Percentiles rank a stretch among this genome's conserved stretches.
Conservation (phyloP, 164 flowering plant species). For the Umbellularia californica region DNA sequence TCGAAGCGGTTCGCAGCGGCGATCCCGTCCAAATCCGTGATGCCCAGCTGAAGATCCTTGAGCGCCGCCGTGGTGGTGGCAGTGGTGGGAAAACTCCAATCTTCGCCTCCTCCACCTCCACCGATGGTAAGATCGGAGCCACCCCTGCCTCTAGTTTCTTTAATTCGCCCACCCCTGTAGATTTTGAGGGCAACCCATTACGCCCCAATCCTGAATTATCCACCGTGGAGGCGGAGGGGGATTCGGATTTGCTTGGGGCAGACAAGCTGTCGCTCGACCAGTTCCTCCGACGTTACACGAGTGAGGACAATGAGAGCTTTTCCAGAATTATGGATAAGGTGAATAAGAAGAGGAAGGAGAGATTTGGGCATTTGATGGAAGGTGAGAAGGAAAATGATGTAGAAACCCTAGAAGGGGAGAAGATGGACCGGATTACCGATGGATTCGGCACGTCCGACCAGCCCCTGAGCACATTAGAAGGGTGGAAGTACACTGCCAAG, state of each 20-base stretch:
- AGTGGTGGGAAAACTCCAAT: conserved; percentile 6
- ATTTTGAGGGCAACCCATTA: conserved; percentile 36
- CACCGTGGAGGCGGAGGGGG: conserved; percentile 7
- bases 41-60: conserved; percentile 89
- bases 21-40: conserved; percentile 85
- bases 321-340: conserved; percentile 72
- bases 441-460: conserved; percentile 93
- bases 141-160: conserved; percentile 51
- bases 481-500: conserved; percentile 86
- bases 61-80: conserved; percentile 40
- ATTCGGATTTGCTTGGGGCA: conserved; percentile 11
- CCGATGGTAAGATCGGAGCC: conserved; percentile 18
- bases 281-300: conserved; percentile 79
- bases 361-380: conserved; percentile 48
- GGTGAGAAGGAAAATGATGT: conserved; percentile 46
- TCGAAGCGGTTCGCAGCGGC: conserved; percentile 60
- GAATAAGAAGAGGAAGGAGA: conserved; percentile 82
- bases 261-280: conserved; percentile 49
- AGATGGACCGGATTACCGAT: conserved; percentile 68
- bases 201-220: not conserved
- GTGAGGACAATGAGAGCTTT: conserved; percentile 92
- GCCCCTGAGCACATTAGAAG: conserved; percentile 68
- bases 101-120: conserved; percentile 6
- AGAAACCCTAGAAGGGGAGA: conserved; percentile 34
- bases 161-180: conserved; percentile 40